Evolutionary conservation across 2,329 filamentous ascomycete genomes (phyloP).

Genomic region (Aspergillus pseudonomiae): DNA sequence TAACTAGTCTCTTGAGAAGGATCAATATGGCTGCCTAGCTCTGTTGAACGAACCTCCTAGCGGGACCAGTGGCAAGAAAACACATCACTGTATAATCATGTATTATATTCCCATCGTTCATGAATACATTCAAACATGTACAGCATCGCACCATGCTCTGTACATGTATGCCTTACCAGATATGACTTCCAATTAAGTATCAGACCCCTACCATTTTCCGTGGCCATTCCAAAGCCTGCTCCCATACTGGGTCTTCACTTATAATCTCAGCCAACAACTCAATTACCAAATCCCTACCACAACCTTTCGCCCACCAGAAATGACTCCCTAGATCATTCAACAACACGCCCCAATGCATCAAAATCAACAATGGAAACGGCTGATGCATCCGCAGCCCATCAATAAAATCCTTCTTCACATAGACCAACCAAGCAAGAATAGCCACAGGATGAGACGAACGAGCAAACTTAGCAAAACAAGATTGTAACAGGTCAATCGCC

Average conservation of each 20-base stretch:
- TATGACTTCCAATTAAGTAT: background rate
- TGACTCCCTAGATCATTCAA: background rate
- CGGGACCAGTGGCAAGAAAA: background rate
- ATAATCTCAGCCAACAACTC: background rate
- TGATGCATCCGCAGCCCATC: background rate
- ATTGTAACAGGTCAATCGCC: constrained; percentile 24
- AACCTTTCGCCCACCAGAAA: background rate
- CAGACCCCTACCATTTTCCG: background rate
- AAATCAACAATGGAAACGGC: background rate
- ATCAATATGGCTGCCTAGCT: background rate
- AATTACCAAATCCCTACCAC: background rate
- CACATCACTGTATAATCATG: background rate
- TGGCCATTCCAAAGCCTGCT: background rate
- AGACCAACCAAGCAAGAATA: background rate
- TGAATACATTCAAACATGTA: background rate
- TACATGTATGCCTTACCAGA: background rate
- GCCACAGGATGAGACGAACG: constrained; percentile 8
- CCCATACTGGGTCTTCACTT: background rate
- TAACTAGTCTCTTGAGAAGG: background rate
- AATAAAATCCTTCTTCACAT: background rate
- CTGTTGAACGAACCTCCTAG: background rate
- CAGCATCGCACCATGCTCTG: background rate
- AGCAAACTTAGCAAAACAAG: constrained; percentile 30
- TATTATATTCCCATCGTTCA: background rate
- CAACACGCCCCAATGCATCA: background rate